phyloP scores from a whole-genome alignment of 2,329 filamentous ascomycete species.

The Dryadomyces quercivorus region DNA sequence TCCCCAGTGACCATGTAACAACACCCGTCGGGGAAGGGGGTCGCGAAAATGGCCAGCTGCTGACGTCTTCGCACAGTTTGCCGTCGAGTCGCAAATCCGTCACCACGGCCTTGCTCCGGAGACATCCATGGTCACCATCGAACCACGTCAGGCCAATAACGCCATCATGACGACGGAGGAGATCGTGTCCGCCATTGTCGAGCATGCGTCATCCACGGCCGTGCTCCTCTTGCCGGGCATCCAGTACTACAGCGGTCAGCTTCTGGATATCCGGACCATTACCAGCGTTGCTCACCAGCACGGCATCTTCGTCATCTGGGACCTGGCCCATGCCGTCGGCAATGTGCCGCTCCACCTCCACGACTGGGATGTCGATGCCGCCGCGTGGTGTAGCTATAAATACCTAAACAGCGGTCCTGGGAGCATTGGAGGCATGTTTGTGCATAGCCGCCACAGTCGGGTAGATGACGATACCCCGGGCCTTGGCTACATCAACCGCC shows the following conservation, averaged over 20 bases:
- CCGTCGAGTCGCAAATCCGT: constrained; percentile 68
- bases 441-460: constrained; percentile 60
- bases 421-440: constrained; percentile 69
- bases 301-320: constrained; percentile 47
- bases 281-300: constrained; percentile 57
- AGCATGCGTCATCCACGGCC: constrained; percentile 60
- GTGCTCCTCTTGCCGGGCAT: constrained; percentile 74
- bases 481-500: constrained; percentile 44
- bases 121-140: constrained; percentile 62
- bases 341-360: constrained; percentile 72
- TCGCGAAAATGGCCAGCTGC: not conserved
- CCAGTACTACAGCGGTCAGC: constrained; percentile 85
- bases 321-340: constrained; percentile 54
- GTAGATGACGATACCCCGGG: constrained; percentile 27
- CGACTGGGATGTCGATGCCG: constrained; percentile 86
- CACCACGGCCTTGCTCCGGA: constrained; percentile 57
- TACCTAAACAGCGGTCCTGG: constrained; percentile 84
- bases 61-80: constrained; percentile 46
- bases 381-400: constrained; percentile 94
- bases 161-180: constrained; percentile 56
- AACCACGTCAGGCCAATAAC: constrained; percentile 37
- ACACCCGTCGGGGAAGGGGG: too few species aligned
- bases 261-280: constrained; percentile 71
- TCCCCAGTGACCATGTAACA: constrained; percentile 64
- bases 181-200: constrained; percentile 61